Base-by-base conservation (phyloP, 208 protist species). In the Acanthamoeba castellanii region DNA sequence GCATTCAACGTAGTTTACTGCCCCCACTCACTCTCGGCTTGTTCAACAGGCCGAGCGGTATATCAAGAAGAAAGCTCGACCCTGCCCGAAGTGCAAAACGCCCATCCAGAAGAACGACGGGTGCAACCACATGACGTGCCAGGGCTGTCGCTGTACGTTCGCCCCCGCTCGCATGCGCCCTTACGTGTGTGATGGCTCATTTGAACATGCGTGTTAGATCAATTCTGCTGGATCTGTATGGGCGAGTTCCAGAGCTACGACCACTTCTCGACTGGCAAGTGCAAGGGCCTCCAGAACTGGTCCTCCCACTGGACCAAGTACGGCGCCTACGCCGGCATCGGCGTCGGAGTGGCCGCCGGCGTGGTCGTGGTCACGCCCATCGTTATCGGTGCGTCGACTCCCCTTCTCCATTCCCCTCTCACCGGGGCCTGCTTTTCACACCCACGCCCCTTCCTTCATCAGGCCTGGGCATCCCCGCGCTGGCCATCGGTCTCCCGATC, bases 171-270 rank as follows among this genome's bases (percentile, higher is more conserved):
- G 2, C 18, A n/a, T 42, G 68, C 32, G 2, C 34, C 16, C 59
- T 7, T 66, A 3, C 30, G 25, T 66, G 4, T 66, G 22, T 27
- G 59, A 27, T 20, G 59, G 16, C 22, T 66, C 27, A 66, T n/a
- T 13, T 59, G 22, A 22, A n/a, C 25, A n/a, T 13, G 55, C 2
- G 5, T 27, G 8, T 81, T 52, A 76, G 68, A 76, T n/a, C n/a
- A 66, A 20, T 93, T 93, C 70, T 93, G 88, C 32, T 93, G 88
- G 88, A 78, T 93, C 13, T 93, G 88, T 64, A 93, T 93, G 88
- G 25, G 27, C 20, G 7, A n/a, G 32, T 93, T 81, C 50, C 8
- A 11, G 11, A 64, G 88, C 57, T 92, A 92, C 45, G 42, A 72
- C 25, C 88, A 93, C 64, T 93, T 81, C 16, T n/a, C 9, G n/a